phyloP scores from a whole-genome alignment of 371 early-diverging fungal genomes.

The Blyttiomyces sp. region DNA sequence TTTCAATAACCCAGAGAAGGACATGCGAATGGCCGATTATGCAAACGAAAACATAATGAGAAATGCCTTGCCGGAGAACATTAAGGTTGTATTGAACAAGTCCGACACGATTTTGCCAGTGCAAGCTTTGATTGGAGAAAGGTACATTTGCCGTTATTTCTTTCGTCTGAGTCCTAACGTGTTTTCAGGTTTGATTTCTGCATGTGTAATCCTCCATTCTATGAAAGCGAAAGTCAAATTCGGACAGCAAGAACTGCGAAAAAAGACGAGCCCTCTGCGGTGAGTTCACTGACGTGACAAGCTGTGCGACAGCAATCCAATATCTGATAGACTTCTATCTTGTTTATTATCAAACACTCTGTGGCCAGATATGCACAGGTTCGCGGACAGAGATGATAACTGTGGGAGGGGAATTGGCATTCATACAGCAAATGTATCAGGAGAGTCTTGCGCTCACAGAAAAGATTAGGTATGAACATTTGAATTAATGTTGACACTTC shows the following conservation, averaged over 20 bases:
- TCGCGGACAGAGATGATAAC: constrained; percentile 60
- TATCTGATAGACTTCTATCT: background rate
- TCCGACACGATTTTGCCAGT: constrained; percentile 27
- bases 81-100: constrained; percentile 40
- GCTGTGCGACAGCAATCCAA: background rate
- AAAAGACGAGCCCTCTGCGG: constrained; percentile 45
- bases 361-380: constrained; percentile 56
- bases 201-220: constrained; percentile 80
- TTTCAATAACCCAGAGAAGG: constrained; percentile 44
- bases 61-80: constrained; percentile 48
- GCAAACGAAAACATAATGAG: constrained; percentile 55
- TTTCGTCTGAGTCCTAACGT: background rate
- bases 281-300: constrained; percentile 18
- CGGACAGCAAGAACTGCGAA: constrained; percentile 42
- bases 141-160: background rate
- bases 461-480: no score
- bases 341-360: background rate
- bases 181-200: background rate
- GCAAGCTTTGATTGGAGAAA: constrained; percentile 9
- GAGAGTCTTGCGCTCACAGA: no score
- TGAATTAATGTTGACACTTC: no score
- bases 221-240: constrained; percentile 43
- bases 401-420: constrained; percentile 62
- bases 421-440: constrained; percentile 52
- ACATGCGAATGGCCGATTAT: constrained; percentile 46